phyloP scores from a whole-genome alignment of 495 filamentous ascomycete species.

The Neurospora sublineolata region DNA sequence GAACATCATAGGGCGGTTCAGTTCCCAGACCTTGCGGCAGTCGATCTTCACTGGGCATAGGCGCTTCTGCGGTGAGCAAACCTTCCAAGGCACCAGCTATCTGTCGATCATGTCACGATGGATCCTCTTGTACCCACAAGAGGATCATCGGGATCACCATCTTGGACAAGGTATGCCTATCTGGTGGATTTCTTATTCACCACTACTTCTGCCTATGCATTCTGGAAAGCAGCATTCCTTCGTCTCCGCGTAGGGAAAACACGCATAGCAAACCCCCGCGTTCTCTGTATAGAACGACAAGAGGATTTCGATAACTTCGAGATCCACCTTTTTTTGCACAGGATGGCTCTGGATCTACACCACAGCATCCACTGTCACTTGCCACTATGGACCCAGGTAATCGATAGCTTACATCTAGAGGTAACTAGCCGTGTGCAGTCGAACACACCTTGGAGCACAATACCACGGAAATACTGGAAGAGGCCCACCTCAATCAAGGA shows the following conservation, averaged over 20 bases:
- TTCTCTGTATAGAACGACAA: background rate
- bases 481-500: too few species aligned
- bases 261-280: background rate
- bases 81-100: background rate
- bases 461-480: too few species aligned
- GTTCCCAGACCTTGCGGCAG: background rate
- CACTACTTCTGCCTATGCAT: background rate
- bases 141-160: background rate
- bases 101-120: background rate
- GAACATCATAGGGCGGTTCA: background rate
- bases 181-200: background rate
- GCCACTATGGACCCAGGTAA: too few species aligned
- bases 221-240: background rate
- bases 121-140: background rate
- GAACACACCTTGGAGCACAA: too few species aligned
- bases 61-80: background rate
- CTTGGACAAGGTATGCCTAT: background rate
- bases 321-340: background rate
- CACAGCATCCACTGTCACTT: too few species aligned
- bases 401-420: too few species aligned
- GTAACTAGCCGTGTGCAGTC: too few species aligned
- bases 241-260: background rate
- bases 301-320: background rate
- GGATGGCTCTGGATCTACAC: background rate
- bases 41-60: background rate